Percentiles rank a stretch among this genome's conserved stretches.
Conservation (phyloP, 257 asterid genomes). For the Solanum chmielewskii region DNA sequence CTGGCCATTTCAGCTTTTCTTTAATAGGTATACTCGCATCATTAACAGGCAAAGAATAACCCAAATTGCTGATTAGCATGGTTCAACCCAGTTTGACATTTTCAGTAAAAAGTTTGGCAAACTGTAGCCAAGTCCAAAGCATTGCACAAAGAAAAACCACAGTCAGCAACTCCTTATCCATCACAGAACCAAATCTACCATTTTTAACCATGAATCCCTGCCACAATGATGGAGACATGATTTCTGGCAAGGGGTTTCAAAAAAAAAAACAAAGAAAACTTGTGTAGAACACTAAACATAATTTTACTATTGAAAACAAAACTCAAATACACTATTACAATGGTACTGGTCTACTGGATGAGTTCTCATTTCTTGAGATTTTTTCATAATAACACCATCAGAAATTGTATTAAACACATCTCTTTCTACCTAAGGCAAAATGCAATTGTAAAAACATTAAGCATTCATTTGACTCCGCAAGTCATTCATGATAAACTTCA, state of each 20-base stretch:
- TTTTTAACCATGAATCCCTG: background rate
- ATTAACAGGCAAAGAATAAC: background rate
- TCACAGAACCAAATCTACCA: background rate
- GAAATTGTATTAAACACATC: too few species aligned
- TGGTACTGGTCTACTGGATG: background rate
- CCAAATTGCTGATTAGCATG: background rate
- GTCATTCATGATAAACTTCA: background rate
- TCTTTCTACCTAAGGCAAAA: background rate
- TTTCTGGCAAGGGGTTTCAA: background rate
- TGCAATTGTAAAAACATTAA: background rate
- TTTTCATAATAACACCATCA: too few species aligned
- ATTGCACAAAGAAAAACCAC: background rate
- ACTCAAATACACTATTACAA: background rate
- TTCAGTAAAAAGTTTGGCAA: background rate
- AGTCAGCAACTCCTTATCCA: background rate
- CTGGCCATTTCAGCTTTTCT: background rate
- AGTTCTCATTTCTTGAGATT: background rate
- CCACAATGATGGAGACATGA: background rate
- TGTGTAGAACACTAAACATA: background rate
- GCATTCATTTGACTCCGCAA: background rate
- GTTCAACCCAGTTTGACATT: background rate
- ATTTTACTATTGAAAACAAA: background rate
- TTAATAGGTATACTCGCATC: background rate
- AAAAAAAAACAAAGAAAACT: background rate
- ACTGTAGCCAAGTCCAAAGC: background rate